Conservation (phyloP, 805 yeast genomes). For the Maudiozyma serrabonitensis region DNA sequence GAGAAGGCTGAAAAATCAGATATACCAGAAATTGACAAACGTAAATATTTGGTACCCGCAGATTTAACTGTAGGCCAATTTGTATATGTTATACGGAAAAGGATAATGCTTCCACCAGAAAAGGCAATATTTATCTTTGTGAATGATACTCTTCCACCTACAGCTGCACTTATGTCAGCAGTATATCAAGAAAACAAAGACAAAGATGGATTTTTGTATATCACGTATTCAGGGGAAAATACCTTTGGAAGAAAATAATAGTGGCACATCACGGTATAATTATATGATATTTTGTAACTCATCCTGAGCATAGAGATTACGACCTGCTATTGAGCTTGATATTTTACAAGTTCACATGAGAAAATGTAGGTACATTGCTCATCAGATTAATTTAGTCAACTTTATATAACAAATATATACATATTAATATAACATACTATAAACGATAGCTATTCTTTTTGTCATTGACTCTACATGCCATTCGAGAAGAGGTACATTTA, state of each 20-base stretch:
- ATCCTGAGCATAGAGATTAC: too few species aligned
- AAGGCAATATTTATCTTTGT: constrained; percentile 97
- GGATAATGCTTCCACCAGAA: constrained; percentile 91
- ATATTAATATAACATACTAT: neutral
- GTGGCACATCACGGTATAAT: neutral
- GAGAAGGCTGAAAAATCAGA: constrained; percentile 96
- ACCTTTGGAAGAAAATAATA: constrained; percentile 65
- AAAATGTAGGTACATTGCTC: neutral
- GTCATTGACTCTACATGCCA: too few species aligned
- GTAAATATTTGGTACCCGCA: constrained; percentile 91
- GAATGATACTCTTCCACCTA: constrained; percentile 94
- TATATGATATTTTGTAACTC: neutral
- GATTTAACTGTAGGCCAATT: constrained; percentile 97
- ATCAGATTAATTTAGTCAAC: neutral
- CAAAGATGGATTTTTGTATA: constrained; percentile 94
- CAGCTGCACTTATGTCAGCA: constrained; percentile 92
- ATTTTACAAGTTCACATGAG: neutral
- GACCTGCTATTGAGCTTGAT: too few species aligned
- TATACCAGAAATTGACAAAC: constrained; percentile 91
- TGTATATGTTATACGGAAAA: constrained; percentile 92
- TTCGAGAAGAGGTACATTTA: too few species aligned
- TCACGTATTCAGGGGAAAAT: constrained; percentile 93
- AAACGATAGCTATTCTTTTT: too few species aligned
- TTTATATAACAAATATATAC: neutral
- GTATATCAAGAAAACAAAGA: constrained; percentile 96